Percentiles rank a stretch among this genome's conserved stretches.
phyloP scores from a whole-genome alignment of 495 filamentous ascomycete species.

The Penicillium lagena region DNA sequence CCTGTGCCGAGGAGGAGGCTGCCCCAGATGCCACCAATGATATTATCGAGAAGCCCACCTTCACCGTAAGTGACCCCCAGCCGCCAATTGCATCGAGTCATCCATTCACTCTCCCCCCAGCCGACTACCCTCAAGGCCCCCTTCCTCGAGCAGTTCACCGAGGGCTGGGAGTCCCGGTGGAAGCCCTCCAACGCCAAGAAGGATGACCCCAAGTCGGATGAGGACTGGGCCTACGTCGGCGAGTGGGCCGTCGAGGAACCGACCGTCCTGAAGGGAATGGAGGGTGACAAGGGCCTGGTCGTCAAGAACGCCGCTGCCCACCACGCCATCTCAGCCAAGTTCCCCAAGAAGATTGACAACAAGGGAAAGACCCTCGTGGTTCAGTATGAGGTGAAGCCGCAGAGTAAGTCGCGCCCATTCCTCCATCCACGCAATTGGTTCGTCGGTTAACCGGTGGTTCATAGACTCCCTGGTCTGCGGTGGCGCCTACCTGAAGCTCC shows the following conservation, averaged over 20 bases:
- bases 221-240: conserved; percentile 98
- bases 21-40: conserved; percentile 52
- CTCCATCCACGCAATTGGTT: not conserved
- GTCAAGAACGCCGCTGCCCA: conserved; percentile 95
- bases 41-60: conserved; percentile 62
- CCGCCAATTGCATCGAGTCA: conserved; percentile 1
- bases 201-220: conserved; percentile 75
- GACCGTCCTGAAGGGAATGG: conserved; percentile 83
- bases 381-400: conserved; percentile 99
- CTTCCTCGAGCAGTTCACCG: conserved; percentile 97
- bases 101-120: conserved; percentile 35
- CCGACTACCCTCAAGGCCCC: conserved; percentile 82
- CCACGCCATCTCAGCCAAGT: conserved; percentile 99
- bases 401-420: conserved; percentile 57
- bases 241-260: conserved; percentile 98
- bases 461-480: conserved; percentile 93
- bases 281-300: conserved; percentile 93
- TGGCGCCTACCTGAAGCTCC: conserved; percentile 98
- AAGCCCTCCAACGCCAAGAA: conserved; percentile 94
- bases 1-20: conserved; percentile 65
- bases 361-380: conserved; percentile 95
- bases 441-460: not conserved
- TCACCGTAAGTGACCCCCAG: conserved; percentile 62
- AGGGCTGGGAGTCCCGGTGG: conserved; percentile 90
- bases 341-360: conserved; percentile 92